Percentiles rank a stretch among this genome's conserved stretches.
Conservation (phyloP, 1,284 basidiomycete species). For the Stygiomarasmius scandens region DNA sequence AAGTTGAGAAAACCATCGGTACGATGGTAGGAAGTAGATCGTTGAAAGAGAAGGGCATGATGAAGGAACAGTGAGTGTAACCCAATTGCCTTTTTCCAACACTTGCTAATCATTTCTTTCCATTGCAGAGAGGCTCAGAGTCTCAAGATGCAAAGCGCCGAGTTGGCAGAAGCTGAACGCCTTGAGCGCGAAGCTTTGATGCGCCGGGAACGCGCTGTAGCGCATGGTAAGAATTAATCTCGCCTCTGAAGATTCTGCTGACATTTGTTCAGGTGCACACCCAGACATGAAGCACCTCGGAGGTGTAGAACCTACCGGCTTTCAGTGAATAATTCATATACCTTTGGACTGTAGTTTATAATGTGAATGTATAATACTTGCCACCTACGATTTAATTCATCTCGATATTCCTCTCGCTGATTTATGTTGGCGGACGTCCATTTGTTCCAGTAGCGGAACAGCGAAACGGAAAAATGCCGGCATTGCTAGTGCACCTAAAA, state of each 20-base stretch:
- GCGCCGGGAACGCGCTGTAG: conserved; percentile 55
- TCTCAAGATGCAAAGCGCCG: conserved; percentile 47
- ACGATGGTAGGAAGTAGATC: conserved; percentile 47
- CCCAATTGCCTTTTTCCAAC: not conserved
- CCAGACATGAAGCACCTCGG: conserved; percentile 37
- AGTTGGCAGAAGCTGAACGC: conserved; percentile 56
- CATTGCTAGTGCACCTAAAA: too few species aligned
- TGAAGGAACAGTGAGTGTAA: conserved; percentile 50
- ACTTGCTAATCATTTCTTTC: not conserved
- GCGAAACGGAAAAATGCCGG: too few species aligned
- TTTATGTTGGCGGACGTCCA: too few species aligned
- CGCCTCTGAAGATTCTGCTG: not conserved
- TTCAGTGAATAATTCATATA: not conserved
- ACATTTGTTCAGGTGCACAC: conserved; percentile 34
- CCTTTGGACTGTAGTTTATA: not conserved
- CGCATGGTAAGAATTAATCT: conserved; percentile 39
- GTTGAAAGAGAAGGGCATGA: conserved; percentile 51
- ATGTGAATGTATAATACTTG: not conserved
- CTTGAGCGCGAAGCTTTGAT: conserved; percentile 52
- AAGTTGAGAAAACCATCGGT: conserved; percentile 52
- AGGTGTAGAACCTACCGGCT: not conserved
- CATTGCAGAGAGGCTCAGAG: conserved; percentile 45
- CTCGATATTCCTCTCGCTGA: too few species aligned
- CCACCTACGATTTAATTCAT: not conserved
- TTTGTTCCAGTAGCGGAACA: too few species aligned